Evolutionary conservation across 805 yeast genomes (phyloP).

Genomic region (Candida jianshihensis): DNA sequence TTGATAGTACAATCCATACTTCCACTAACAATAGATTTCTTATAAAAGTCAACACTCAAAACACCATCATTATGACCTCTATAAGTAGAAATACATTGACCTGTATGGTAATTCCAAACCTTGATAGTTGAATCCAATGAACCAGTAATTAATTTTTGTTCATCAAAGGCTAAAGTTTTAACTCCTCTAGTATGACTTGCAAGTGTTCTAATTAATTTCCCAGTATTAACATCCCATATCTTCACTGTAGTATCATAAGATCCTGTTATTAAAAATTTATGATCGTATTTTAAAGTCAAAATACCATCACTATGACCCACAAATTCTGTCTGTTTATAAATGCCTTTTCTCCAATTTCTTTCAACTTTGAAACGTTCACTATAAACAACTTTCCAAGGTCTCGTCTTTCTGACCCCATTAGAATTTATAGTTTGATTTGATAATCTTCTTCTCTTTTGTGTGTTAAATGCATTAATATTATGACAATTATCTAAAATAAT

Average conservation of each 20-base stretch:
- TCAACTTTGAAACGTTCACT: conserved; percentile 87
- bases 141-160: conserved; percentile 84
- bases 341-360: conserved; percentile 89
- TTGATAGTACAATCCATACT: conserved; percentile 88
- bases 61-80: conserved; percentile 89
- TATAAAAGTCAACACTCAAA: conserved; percentile 71
- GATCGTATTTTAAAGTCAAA: conserved; percentile 79
- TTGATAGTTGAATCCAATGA: conserved; percentile 86
- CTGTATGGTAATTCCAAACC: conserved; percentile 94
- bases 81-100: conserved; percentile 89
- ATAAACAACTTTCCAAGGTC: conserved; percentile 96
- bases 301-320: conserved; percentile 85
- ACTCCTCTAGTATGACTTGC: conserved; percentile 89
- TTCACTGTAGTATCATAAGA: conserved; percentile 86
- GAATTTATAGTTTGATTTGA: conserved; percentile 17
- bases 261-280: conserved; percentile 79
- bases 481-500: conserved; percentile 9
- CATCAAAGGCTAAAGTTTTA: conserved; percentile 77
- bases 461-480: conserved; percentile 18
- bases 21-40: conserved; percentile 83
- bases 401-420: conserved; percentile 32
- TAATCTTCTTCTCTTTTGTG: conserved; percentile 20
- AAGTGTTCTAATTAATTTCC: conserved; percentile 68
- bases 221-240: conserved; percentile 87
- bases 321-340: conserved; percentile 55